These are phyloP conservation scores for Bifiguratus adelaidae DNA, from an alignment of 192 early-diverging fungal genomes.

Conservation along the genomic window DNA sequence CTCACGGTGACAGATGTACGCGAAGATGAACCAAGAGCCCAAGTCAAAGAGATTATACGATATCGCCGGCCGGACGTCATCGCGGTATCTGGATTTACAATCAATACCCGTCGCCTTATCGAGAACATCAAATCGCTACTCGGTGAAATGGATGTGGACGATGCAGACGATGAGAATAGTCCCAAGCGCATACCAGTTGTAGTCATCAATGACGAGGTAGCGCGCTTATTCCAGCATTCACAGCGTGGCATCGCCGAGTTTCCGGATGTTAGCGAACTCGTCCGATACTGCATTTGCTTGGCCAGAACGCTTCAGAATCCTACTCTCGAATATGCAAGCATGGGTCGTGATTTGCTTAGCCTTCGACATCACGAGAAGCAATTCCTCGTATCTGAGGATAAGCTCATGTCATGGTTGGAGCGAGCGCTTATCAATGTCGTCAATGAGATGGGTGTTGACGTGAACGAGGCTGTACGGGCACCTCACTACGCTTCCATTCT, in stretches of 20 bases:
- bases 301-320: conserved; percentile 82
- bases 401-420: conserved; percentile 57
- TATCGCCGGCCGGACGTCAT: conserved; percentile 62
- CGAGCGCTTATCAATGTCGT: conserved; percentile 83
- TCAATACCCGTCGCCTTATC: conserved; percentile 64
- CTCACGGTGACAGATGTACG: conserved; percentile 49
- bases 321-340: conserved; percentile 62
- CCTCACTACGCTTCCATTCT: conserved; percentile 62
- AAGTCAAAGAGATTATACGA: conserved; percentile 42
- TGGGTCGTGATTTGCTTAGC: conserved; percentile 51
- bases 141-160: conserved; percentile 31
- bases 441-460: conserved; percentile 77
- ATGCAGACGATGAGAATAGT: conserved; percentile 22
- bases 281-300: conserved; percentile 81
- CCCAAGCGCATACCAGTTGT: conserved; percentile 31
- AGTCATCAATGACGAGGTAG: conserved; percentile 82
- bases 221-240: conserved; percentile 75
- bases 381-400: conserved; percentile 53
- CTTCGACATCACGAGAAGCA: conserved; percentile 72
- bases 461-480: conserved; percentile 63
- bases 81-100: conserved; percentile 69
- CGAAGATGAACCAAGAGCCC: conserved; percentile 21
- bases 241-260: conserved; percentile 60
- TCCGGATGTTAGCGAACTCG: conserved; percentile 49
- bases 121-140: conserved; percentile 50